phyloP scores from a whole-genome alignment of 2,329 filamentous ascomycete species.

The Aspergillus arachidicola region DNA sequence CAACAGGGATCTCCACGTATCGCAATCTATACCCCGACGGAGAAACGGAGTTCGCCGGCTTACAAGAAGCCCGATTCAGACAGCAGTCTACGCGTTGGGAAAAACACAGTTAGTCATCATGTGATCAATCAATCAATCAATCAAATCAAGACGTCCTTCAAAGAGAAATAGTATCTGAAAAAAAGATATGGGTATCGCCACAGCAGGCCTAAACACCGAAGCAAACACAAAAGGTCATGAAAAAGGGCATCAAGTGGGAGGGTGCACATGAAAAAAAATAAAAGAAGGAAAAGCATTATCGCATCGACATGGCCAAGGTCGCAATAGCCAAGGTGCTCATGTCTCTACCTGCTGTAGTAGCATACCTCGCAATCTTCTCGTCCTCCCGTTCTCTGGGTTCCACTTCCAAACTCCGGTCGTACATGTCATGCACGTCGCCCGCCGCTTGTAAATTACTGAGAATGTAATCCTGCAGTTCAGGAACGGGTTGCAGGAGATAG shows the following conservation, averaged over 20 bases:
- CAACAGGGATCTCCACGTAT: constrained; percentile 17
- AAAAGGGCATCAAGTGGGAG: constrained; percentile 9
- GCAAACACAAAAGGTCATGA: constrained; percentile 8
- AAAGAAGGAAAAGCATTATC: constrained; percentile 28
- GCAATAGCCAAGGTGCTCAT: constrained; percentile 37
- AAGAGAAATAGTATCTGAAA: constrained; percentile 13
- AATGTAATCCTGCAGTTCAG: constrained; percentile 95
- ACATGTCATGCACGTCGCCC: constrained; percentile 98
- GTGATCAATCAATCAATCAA: constrained; percentile 19
- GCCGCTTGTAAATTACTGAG: constrained; percentile 94
- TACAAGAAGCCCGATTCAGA: constrained; percentile 54
- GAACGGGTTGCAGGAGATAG: constrained; percentile 87
- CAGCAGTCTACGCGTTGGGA: constrained; percentile 44
- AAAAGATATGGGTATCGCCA: constrained; percentile 38
- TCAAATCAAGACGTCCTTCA: constrained; percentile 11
- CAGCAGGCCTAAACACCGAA: constrained; percentile 18
- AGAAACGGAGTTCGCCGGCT: constrained; percentile 19
- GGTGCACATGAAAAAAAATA: constrained; percentile 12
- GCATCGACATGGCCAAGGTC: constrained; percentile 35
- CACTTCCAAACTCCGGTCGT: constrained; percentile 90
- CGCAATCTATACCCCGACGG: constrained; percentile 11
- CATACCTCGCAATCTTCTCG: constrained; percentile 98
- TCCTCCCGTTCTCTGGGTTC: constrained; percentile 96
- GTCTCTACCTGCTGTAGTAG: constrained; percentile 34
- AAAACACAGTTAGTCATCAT: constrained; percentile 37